phyloP scores from a whole-genome alignment of 1,284 basidiomycete genomes.

The Fomitopsis palustris region DNA sequence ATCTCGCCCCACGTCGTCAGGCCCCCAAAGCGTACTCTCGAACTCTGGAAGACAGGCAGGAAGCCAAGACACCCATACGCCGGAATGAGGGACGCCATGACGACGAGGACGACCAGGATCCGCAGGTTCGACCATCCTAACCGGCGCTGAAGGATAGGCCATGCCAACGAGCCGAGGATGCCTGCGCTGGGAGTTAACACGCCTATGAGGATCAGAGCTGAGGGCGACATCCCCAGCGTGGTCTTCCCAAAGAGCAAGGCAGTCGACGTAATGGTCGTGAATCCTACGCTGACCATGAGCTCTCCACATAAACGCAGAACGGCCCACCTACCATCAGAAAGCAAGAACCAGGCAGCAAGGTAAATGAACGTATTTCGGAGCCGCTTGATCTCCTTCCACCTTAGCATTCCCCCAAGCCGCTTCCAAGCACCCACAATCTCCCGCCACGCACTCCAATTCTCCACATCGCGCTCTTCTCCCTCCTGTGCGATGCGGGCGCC shows the following conservation, averaged over 20 bases:
- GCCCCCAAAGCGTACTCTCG: slow-evolving; percentile 53
- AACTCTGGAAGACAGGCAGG: slow-evolving; percentile 46
- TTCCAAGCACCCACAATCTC: slow-evolving; percentile 68
- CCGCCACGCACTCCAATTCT: slow-evolving; percentile 41
- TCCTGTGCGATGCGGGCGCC: slow-evolving; percentile 11
- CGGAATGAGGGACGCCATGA: slow-evolving; percentile 68
- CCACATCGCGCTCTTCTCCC: slow-evolving; percentile 14
- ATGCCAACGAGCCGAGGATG: slow-evolving; percentile 70
- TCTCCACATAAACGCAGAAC: neutral
- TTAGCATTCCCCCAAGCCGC: slow-evolving; percentile 65
- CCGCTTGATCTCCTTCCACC: slow-evolving; percentile 62
- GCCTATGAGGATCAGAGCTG: slow-evolving; percentile 69
- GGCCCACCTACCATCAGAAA: slow-evolving; percentile 72
- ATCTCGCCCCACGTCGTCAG: slow-evolving; percentile 80
- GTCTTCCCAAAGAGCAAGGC: slow-evolving; percentile 84
- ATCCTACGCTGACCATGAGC: slow-evolving; percentile 40
- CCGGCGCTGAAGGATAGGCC: slow-evolving; percentile 63
- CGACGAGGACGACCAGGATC: slow-evolving; percentile 65
- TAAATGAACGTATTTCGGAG: slow-evolving; percentile 85
- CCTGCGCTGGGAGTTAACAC: slow-evolving; percentile 67
- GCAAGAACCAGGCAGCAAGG: slow-evolving; percentile 86
- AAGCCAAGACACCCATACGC: slow-evolving; percentile 83
- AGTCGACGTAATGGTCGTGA: slow-evolving; percentile 81
- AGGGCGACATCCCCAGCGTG: slow-evolving; percentile 67
- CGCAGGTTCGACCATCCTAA: slow-evolving; percentile 64